Evolutionary conservation across 2,329 filamentous ascomycete species (phyloP).

Genomic region (Fusarium sp.): DNA sequence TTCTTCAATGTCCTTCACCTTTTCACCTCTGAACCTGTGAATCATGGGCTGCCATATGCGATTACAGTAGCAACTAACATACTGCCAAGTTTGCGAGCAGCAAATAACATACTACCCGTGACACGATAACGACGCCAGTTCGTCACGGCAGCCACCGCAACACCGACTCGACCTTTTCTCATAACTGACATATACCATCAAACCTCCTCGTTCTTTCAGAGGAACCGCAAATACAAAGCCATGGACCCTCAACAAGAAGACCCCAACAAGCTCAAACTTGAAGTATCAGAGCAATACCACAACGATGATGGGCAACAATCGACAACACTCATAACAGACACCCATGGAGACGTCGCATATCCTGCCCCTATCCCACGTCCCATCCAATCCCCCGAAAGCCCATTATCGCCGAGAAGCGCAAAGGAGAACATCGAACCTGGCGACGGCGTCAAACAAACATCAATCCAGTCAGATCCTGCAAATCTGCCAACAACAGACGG

Average conservation of each 20-base stretch:
- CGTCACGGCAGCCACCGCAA: neutral
- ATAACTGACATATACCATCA: neutral
- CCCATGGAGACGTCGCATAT: constrained; percentile 29
- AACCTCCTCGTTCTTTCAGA: neutral
- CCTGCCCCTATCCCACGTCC: constrained; percentile 27
- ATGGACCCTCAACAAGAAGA: constrained; percentile 27
- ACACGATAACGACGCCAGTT: constrained; percentile 9
- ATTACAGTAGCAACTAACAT: constrained; percentile 6
- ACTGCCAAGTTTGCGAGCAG: constrained; percentile 1
- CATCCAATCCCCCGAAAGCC: constrained; percentile 30
- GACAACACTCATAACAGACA: constrained; percentile 24
- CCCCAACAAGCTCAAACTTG: constrained; percentile 19
- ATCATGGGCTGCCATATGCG: constrained; percentile 2
- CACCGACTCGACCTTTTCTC: neutral
- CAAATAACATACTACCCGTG: constrained; percentile 7
- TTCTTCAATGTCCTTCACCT: neutral
- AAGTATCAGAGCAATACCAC: constrained; percentile 24
- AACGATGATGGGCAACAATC: constrained; percentile 2
- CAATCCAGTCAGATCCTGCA: constrained; percentile 11
- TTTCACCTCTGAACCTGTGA: neutral
- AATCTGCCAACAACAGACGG: neutral
- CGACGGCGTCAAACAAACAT: neutral
- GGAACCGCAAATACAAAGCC: neutral
- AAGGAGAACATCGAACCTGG: neutral
- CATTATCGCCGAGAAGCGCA: constrained; percentile 19